Base-by-base conservation (phyloP, 148 eudicot species). In the Polygonum aviculare region DNA sequence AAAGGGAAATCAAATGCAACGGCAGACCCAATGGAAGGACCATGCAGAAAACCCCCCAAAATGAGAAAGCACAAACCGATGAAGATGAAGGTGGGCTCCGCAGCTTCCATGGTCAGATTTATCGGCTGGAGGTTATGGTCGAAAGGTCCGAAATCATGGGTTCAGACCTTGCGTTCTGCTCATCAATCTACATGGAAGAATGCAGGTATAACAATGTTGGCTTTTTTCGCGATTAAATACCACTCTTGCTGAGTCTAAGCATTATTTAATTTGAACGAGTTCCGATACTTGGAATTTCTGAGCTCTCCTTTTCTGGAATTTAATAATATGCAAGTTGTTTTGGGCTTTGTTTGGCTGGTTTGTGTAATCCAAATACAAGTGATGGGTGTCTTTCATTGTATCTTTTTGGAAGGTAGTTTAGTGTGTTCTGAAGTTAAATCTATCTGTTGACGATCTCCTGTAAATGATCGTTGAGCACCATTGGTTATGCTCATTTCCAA, bases 181-280 rank as follows among this genome's bases (percentile, higher is more conserved):
- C 67, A 60, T 60, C 67, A 60, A 60, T 31, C 67, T 15, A 60
- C 67, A 22, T 60, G 67, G 67, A 60, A 60, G 36, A 60, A 60
- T 22, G 67, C 67, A 26, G 67, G 67, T 60, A 22, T 60, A 14
- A 26, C 1, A 26, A 26, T 26, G 31, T 54, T 54, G 9, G 1
- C 1, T 3, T 7, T 54, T n/a, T 54, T 5, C 3, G 60, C 5
- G 59, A 54, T 54, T 7, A 18, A 47, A 50, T 15, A 50, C 16
- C 0, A 15, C 0, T 16, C 0, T 16, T 12, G 0, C 1, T 50
- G n/a, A 50, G 3, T 4, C 62, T 21, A 55, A n/a, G 7, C 19
- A 52, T 21, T 55, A 7, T 21, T 31, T 55, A 55, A 19, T 52
- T 3, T 52, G 59, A 18, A 21, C 12, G 9, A 55, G 1, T 55